Conservation (phyloP, 192 early-diverging fungal genomes). For the Podila horticola region DNA sequence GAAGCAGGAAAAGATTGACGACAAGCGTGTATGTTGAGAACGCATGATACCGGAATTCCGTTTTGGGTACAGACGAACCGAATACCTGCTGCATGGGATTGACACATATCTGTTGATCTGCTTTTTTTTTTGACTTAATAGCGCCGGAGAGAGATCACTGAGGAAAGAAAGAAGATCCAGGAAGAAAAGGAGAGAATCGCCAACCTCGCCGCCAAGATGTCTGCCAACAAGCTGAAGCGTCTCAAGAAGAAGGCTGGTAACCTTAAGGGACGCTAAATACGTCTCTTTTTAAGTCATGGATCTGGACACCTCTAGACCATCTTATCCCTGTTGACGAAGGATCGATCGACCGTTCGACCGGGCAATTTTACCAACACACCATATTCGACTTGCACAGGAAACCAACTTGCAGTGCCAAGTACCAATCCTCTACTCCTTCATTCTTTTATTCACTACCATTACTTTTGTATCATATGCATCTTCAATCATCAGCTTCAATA, state of each 20-base stretch:
- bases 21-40: slow-evolving; percentile 41
- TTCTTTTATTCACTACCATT: too few relatives aligned
- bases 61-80: neutral
- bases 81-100: neutral
- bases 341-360: too few relatives aligned
- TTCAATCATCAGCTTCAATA: too few relatives aligned
- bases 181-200: slow-evolving; percentile 57
- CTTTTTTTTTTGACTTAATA: slow-evolving; percentile 10
- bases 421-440: too few relatives aligned
- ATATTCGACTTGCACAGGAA: too few relatives aligned
- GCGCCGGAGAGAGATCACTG: slow-evolving; percentile 52
- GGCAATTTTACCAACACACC: too few relatives aligned
- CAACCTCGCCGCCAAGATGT: slow-evolving; percentile 49
- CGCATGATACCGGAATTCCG: neutral
- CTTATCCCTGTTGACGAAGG: too few relatives aligned
- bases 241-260: slow-evolving; percentile 52
- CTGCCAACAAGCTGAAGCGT: slow-evolving; percentile 50
- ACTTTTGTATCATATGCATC: too few relatives aligned
- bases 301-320: neutral
- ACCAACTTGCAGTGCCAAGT: too few relatives aligned
- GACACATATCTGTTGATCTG: neutral
- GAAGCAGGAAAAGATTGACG: slow-evolving; percentile 53
- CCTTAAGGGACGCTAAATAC: slow-evolving; percentile 49
- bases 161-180: slow-evolving; percentile 52
- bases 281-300: neutral